A percentile compares a stretch with the other conserved stretches of the same genome.
Evolutionary conservation across 129 eudicot genomes (phyloP).

Genomic region (Lactuca saligna): DNA sequence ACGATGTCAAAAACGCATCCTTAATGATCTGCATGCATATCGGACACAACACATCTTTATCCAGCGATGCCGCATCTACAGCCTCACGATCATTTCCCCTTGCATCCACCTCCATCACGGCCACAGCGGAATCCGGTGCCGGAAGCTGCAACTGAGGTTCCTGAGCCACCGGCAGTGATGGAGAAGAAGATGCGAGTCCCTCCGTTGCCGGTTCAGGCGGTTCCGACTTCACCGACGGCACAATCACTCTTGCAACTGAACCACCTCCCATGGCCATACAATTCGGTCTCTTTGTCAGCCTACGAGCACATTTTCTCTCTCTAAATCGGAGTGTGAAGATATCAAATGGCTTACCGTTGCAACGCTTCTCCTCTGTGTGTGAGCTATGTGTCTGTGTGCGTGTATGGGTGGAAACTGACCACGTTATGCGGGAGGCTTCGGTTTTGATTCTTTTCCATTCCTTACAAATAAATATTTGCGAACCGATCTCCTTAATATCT

Average conservation of each 20-base stretch:
- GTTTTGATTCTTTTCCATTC: constrained; percentile 27
- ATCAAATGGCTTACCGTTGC: constrained; percentile 30
- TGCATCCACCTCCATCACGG: constrained; percentile 23
- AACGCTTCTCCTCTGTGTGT: constrained; percentile 13
- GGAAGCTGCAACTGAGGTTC: constrained; percentile 4
- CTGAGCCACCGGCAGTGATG: constrained; percentile 20
- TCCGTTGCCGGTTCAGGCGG: constrained; percentile 35
- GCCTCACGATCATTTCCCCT: constrained; percentile 10
- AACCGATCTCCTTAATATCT: not conserved
- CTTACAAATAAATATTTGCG: constrained; percentile 10
- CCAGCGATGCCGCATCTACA: constrained; percentile 36
- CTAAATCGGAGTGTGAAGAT: constrained; percentile 18
- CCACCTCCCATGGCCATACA: constrained; percentile 35
- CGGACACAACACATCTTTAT: constrained; percentile 78
- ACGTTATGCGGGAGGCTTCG: constrained; percentile 62
- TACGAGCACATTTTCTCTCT: constrained; percentile 20
- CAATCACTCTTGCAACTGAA: constrained; percentile 60
- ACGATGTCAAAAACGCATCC: constrained; percentile 83
- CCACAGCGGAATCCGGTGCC: constrained; percentile 21
- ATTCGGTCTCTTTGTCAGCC: not conserved
- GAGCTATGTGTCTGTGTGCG: constrained; percentile 20
- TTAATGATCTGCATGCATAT: constrained; percentile 91
- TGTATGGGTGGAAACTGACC: constrained; percentile 70
- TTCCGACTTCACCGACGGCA: constrained; percentile 70
- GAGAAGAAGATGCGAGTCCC: constrained; percentile 13